Evolutionary conservation across 1,284 basidiomycete genomes (phyloP).

Genomic region (Tilletia walkeri): DNA sequence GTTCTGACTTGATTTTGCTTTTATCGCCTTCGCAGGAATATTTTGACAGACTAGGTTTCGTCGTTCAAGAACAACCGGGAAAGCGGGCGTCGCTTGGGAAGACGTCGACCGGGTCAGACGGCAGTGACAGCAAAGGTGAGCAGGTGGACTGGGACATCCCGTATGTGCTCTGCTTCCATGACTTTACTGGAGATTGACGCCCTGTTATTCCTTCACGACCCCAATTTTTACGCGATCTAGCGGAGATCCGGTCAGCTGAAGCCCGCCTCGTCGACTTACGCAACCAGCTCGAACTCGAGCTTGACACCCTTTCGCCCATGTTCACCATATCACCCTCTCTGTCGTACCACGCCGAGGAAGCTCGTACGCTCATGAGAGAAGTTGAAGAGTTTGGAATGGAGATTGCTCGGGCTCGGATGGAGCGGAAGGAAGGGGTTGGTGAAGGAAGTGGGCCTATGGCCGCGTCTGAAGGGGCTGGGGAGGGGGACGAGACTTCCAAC

Average conservation of each 20-base stretch:
- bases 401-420: neutral
- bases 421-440: neutral
- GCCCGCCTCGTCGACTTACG: neutral
- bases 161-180: no score
- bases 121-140: neutral
- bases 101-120: neutral
- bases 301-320: neutral
- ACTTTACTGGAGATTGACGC: no score
- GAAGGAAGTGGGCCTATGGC: neutral
- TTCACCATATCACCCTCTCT: neutral
- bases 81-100: neutral
- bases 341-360: conserved; percentile 3
- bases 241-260: neutral
- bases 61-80: neutral
- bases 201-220: no score
- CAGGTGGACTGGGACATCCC: neutral
- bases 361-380: conserved; percentile 1
- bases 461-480: no score
- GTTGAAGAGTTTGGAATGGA: neutral
- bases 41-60: neutral
- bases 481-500: neutral
- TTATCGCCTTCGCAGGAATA: neutral
- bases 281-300: neutral
- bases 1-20: neutral
- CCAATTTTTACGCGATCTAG: neutral